Conservation (phyloP, 305 asterid species). For the Fraxinus floribunda region DNA sequence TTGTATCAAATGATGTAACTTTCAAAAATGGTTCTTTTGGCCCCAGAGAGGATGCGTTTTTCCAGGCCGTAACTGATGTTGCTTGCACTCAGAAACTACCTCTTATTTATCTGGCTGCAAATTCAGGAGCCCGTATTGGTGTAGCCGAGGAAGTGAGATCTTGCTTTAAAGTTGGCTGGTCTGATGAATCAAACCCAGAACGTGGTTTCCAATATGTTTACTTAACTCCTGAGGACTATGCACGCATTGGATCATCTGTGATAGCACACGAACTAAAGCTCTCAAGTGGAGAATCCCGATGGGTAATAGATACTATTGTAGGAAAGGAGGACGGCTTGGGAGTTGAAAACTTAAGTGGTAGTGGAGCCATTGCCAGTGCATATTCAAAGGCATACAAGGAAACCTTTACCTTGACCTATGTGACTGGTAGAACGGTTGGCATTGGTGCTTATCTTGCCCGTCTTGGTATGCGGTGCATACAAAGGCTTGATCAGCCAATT, state of each 20-base stretch:
- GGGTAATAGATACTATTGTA: constrained; percentile 83
- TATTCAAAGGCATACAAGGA: constrained; percentile 92
- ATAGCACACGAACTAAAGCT: constrained; percentile 70
- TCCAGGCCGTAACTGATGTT: constrained; percentile 78
- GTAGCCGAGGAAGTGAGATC: constrained; percentile 96
- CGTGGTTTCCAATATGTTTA: constrained; percentile 88
- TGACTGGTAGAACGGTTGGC: constrained; percentile 94
- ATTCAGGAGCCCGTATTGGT: constrained; percentile 96
- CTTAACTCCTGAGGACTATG: constrained; percentile 80
- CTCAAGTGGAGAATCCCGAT: constrained; percentile 70
- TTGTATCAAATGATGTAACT: constrained; percentile 88
- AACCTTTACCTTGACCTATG: constrained; percentile 89
- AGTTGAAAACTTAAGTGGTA: constrained; percentile 86
- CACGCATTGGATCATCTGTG: constrained; percentile 64
- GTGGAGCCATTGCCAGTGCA: constrained; percentile 98
- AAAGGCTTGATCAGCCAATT: constrained; percentile 94
- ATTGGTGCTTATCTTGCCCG: constrained; percentile 99
- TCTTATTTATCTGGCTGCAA: constrained; percentile 90
- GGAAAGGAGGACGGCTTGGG: constrained; percentile 95
- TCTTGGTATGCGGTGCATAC: constrained; percentile 99
- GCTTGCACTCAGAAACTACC: constrained; percentile 82
- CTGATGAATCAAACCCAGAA: constrained; percentile 84
- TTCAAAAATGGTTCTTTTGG: constrained; percentile 96
- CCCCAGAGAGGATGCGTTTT: constrained; percentile 91
- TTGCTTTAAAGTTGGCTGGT: constrained; percentile 97